These are phyloP conservation scores for Spongispora temasekensis DNA, from an alignment of 1,284 basidiomycete genomes.

Conservation along the genomic window DNA sequence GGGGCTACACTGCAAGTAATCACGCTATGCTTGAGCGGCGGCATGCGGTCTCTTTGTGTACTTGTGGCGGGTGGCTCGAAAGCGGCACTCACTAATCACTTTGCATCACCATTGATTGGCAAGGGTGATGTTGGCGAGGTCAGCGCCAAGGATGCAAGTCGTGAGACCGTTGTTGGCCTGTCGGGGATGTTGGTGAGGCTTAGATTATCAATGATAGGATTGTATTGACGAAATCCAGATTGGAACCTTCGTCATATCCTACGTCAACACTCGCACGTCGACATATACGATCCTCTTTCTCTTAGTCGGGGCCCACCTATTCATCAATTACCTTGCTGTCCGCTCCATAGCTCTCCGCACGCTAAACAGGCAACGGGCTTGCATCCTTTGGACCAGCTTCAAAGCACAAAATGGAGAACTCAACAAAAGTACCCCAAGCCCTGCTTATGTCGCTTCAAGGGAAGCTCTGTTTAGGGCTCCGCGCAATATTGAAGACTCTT, in stretches of 20 bases:
- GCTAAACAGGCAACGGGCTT: slow-evolving; percentile 59
- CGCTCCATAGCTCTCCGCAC: slow-evolving; percentile 54
- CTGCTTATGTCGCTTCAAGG: slow-evolving; percentile 34
- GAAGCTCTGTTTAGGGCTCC: slow-evolving; percentile 43
- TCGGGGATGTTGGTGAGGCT: slow-evolving; percentile 64
- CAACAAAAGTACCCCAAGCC: slow-evolving; percentile 23
- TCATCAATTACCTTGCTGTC: slow-evolving; percentile 62
- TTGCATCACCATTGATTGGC: slow-evolving; percentile 50
- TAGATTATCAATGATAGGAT: background rate
- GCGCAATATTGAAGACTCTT: slow-evolving; percentile 38
- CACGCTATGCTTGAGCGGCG: slow-evolving; percentile 57
- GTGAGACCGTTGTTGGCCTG: slow-evolving; percentile 67
- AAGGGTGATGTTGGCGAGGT: slow-evolving; percentile 66
- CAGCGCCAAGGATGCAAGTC: slow-evolving; percentile 70
- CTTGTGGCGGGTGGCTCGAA: slow-evolving; percentile 68
- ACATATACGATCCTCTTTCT: slow-evolving; percentile 55
- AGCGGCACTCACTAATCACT: slow-evolving; percentile 66
- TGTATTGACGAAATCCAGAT: slow-evolving; percentile 41
- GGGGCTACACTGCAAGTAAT: slow-evolving; percentile 44
- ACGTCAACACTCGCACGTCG: slow-evolving; percentile 46
- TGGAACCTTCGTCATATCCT: slow-evolving; percentile 58
- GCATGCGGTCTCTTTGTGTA: slow-evolving; percentile 56
- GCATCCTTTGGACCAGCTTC: slow-evolving; percentile 52
- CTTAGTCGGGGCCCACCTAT: slow-evolving; percentile 55
- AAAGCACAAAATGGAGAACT: slow-evolving; percentile 15